phyloP scores from a whole-genome alignment of 176 grass and related monocot species.

The Panicum miliaceum region DNA sequence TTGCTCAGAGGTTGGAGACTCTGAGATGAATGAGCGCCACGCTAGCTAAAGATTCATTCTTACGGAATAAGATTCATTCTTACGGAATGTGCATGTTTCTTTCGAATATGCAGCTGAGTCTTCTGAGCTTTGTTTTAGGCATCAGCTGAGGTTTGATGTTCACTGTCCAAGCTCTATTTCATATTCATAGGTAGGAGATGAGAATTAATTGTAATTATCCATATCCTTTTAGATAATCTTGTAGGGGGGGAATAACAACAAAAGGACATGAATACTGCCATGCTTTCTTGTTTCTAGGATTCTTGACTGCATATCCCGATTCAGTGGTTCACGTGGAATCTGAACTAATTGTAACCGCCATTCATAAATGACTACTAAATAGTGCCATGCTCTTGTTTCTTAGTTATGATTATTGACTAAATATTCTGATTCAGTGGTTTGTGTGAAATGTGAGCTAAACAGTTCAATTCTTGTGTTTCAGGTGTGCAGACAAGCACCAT shows the following conservation, averaged over 20 bases:
- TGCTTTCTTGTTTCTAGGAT: not conserved
- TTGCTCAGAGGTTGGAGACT: not conserved
- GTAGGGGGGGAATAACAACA: not conserved
- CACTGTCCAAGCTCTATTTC: not conserved
- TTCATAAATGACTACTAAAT: not conserved
- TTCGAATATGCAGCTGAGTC: not conserved
- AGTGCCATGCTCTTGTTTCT: not conserved
- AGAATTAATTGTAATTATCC: not conserved
- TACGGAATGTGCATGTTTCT: not conserved
- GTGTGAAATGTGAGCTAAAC: not conserved
- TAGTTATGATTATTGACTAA: not conserved
- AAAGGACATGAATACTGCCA: not conserved
- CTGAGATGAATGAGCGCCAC: not conserved
- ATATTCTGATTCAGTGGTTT: not conserved
- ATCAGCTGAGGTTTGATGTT: not conserved
- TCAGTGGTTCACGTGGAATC: not conserved
- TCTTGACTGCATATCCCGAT: not conserved
- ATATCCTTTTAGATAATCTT: not conserved
- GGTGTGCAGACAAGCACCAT: not conserved
- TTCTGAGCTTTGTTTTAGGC: not conserved
- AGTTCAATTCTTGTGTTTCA: slow-evolving; percentile 36
- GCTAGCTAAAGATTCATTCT: not conserved
- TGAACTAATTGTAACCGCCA: not conserved
- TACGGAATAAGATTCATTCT: not conserved
- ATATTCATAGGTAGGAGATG: not conserved